phyloP scores from a whole-genome alignment of 169 alveolate species.

The Plasmodium blacklocki region DNA sequence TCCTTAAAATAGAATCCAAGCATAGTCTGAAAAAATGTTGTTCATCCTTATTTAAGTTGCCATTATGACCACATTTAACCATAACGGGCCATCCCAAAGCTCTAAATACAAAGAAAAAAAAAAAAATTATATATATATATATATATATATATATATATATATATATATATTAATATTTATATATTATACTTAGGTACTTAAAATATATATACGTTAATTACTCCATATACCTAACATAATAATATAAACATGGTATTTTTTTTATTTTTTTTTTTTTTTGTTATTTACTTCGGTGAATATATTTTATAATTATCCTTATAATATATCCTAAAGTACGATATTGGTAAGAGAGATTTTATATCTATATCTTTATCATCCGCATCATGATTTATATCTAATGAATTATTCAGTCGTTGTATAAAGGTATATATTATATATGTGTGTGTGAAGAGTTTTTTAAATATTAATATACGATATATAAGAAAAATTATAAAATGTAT shows the following conservation, averaged over 20 bases:
- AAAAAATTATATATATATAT: background rate
- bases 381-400: slow-evolving; percentile 38
- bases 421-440: slow-evolving; percentile 61
- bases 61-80: slow-evolving; percentile 73
- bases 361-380: slow-evolving; percentile 12
- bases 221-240: background rate
- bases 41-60: slow-evolving; percentile 45
- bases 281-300: slow-evolving; percentile 55
- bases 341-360: slow-evolving; percentile 23
- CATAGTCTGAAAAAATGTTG: slow-evolving; percentile 31
- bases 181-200: too few species aligned
- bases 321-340: slow-evolving; percentile 33
- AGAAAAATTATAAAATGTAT: slow-evolving; percentile 66
- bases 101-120: slow-evolving; percentile 40
- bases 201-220: too few species aligned
- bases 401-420: slow-evolving; percentile 43
- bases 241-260: background rate
- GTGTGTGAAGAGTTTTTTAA: slow-evolving; percentile 64
- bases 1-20: slow-evolving; percentile 33
- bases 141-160: background rate
- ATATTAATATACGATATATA: slow-evolving; percentile 59
- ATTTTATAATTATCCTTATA: slow-evolving; percentile 54
- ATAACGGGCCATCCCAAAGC: slow-evolving; percentile 56
- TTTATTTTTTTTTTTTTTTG: background rate
- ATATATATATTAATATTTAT: background rate